Conservation (phyloP, 2,329 filamentous ascomycete species). For the Arthrobotrys entomopaga region DNA sequence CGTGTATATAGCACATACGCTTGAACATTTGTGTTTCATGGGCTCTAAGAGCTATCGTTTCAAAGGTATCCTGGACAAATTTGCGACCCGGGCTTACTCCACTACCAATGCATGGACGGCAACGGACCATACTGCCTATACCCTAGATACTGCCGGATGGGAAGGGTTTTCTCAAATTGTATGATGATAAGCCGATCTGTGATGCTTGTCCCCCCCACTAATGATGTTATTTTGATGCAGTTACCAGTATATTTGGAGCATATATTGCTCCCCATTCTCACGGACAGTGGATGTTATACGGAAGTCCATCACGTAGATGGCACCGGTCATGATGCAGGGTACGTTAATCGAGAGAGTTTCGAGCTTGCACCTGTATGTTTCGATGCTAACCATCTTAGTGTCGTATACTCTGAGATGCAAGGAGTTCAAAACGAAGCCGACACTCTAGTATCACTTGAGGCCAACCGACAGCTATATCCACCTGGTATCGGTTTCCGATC, state of each 20-base stretch:
- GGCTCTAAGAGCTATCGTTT: slow-evolving; percentile 93
- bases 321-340: slow-evolving; percentile 85
- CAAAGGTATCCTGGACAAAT: slow-evolving; percentile 93
- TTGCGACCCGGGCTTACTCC: slow-evolving; percentile 92
- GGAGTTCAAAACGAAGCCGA: slow-evolving; percentile 84
- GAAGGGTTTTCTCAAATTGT: slow-evolving; percentile 90
- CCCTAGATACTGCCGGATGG: slow-evolving; percentile 93
- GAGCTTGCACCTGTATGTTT: background rate
- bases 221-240: background rate
- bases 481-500: slow-evolving; percentile 92
- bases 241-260: slow-evolving; percentile 96
- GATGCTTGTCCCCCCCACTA: too few relatives aligned
- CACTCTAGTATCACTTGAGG: slow-evolving; percentile 87
- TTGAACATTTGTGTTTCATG: slow-evolving; percentile 68
- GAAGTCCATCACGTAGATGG: slow-evolving; percentile 97
- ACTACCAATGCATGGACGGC: slow-evolving; percentile 97
- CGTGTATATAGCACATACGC: slow-evolving; percentile 63
- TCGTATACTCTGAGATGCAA: slow-evolving; percentile 99
- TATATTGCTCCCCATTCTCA: slow-evolving; percentile 87
- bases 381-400: slow-evolving; percentile 63
- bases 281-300: slow-evolving; percentile 90
- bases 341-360: slow-evolving; percentile 57
- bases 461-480: slow-evolving; percentile 83
- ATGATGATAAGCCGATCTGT: background rate
- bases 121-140: slow-evolving; percentile 95